Evolutionary conservation across 139 green algal species (phyloP), one percentile per base, ranked within the genome.

Genomic region (Raphidocelis subcapitata): DNA sequence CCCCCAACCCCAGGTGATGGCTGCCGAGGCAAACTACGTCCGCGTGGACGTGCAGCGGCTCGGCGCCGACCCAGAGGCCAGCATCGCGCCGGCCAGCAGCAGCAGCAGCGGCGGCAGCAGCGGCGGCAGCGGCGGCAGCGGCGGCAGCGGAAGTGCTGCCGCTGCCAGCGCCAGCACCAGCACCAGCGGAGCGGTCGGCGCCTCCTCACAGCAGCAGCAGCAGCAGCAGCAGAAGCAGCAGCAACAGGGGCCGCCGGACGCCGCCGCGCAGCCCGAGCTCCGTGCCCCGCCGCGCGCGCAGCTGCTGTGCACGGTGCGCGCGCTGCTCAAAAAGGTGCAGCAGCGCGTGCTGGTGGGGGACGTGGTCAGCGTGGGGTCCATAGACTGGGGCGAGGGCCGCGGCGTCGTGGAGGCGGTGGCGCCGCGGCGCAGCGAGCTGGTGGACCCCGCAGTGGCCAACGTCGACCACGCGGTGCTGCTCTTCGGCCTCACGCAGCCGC

Each of bases 271-370:
- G 41, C 12, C 41, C 8, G 41, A 8, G 8, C 41, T 49, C 31
- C 10, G 24, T 3, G 1, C 33, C 15, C 52, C 69, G 31, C 77
- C 72, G 26, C 66, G 51, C 28, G 26, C 41, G 15, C 85, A 94
- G 81, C 84, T 99, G 44, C 82, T 98, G 60, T 99, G 95, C 76
- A 87, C 85, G 16, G 81, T 94, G 31, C 80, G 92, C 3, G 85
- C 80, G 1, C 77, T 99, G 49, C 84, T 99, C 5, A 94, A 96
- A 67, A 99, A 99, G 82, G 91, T 98, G 24, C 79, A 90, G 54
- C 77, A 89, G 60, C 76, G 72, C 0, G 94, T 98, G 65, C 69
- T 98, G 51, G 95, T 41, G 75, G 91, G 72, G 44, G 79, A 49
- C 62, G 84, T 62, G 78, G 91, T 85, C 32, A 33, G 32, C 2